phyloP scores from a whole-genome alignment of 768 basidiomycete species.

The Hirschioporus abietinus region DNA sequence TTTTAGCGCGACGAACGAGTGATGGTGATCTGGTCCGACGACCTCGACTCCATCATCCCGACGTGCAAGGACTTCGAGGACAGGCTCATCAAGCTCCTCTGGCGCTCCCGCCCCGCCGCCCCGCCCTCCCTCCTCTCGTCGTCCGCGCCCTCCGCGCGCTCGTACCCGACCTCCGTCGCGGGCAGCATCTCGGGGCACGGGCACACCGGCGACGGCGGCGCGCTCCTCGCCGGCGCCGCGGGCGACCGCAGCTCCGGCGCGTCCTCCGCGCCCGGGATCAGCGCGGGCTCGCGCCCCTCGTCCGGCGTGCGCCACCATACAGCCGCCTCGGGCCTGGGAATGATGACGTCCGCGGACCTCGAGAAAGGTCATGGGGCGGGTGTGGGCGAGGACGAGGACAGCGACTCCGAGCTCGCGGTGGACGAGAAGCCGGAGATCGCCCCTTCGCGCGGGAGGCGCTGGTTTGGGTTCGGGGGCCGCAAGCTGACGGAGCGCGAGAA shows the following conservation, averaged over 20 bases:
- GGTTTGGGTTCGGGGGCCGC: not conserved
- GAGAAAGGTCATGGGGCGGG: not conserved
- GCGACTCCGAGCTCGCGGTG: not conserved
- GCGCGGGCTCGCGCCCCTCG: slow-evolving; percentile 15
- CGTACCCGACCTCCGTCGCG: slow-evolving; percentile 20
- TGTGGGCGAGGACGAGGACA: not conserved
- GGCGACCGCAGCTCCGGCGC: not conserved
- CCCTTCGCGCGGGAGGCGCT: not conserved
- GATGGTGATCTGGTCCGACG: slow-evolving; percentile 81
- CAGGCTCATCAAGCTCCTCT: slow-evolving; percentile 51
- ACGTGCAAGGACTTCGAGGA: slow-evolving; percentile 49
- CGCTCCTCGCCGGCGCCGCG: not conserved
- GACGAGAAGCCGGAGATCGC: not conserved
- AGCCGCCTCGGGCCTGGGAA: slow-evolving; percentile 8
- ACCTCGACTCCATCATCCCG: slow-evolving; percentile 68
- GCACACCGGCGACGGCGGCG: slow-evolving; percentile 4
- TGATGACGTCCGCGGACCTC: slow-evolving; percentile 5
- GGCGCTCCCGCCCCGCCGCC: slow-evolving; percentile 35
- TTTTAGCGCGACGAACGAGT: slow-evolving; percentile 74
- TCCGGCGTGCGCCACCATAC: slow-evolving; percentile 13
- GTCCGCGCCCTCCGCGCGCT: slow-evolving; percentile 19
- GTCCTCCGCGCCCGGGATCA: not conserved
- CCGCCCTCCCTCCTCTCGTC: slow-evolving; percentile 17
- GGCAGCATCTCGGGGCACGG: slow-evolving; percentile 37
- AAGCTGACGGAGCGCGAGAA: slow-evolving; percentile 2